Percentiles rank a stretch among this genome's conserved stretches.
phyloP scores from a whole-genome alignment of 495 filamentous ascomycete genomes.

The Penicillium robsamsonii region DNA sequence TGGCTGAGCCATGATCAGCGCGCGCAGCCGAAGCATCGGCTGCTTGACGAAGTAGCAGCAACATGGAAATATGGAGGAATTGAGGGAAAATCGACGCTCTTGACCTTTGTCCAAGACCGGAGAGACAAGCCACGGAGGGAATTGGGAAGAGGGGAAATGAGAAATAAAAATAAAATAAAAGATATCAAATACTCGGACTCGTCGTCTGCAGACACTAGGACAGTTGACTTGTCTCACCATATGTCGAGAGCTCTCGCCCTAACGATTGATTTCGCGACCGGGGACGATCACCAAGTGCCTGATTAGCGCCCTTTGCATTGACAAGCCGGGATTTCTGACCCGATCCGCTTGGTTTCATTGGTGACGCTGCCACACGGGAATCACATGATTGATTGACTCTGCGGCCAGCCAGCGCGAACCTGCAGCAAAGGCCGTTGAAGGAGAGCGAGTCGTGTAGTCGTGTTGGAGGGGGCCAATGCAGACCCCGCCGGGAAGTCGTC shows the following conservation, averaged over 20 bases:
- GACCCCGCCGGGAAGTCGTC: slow-evolving; percentile 27
- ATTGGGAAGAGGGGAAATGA: slow-evolving; percentile 7
- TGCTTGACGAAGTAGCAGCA: slow-evolving; percentile 35
- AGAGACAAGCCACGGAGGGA: slow-evolving; percentile 8
- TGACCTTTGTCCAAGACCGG: background rate
- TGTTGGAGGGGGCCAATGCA: slow-evolving; percentile 20
- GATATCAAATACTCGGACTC: slow-evolving; percentile 2
- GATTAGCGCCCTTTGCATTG: slow-evolving; percentile 22
- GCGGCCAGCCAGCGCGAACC: slow-evolving; percentile 42
- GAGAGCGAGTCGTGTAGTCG: slow-evolving; percentile 24
- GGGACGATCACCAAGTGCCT: slow-evolving; percentile 28
- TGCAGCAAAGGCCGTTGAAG: slow-evolving; percentile 28
- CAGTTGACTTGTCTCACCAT: slow-evolving; percentile 30
- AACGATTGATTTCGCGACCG: slow-evolving; percentile 24
- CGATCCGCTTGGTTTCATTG: slow-evolving; percentile 24
- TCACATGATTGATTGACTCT: slow-evolving; percentile 45
- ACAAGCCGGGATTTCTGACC: slow-evolving; percentile 16
- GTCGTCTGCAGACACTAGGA: slow-evolving; percentile 12
- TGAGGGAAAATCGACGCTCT: slow-evolving; percentile 7
- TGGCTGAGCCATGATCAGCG: slow-evolving; percentile 37
- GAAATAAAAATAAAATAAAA: slow-evolving; percentile 9
- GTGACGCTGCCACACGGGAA: slow-evolving; percentile 23
- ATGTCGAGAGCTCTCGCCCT: slow-evolving; percentile 24
- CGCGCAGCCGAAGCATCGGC: slow-evolving; percentile 40
- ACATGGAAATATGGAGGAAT: slow-evolving; percentile 36